A percentile compares a stretch with the other conserved stretches of the same genome.
Conservation (phyloP, 768 basidiomycete genomes). For the Cystofilobasidium macerans region DNA sequence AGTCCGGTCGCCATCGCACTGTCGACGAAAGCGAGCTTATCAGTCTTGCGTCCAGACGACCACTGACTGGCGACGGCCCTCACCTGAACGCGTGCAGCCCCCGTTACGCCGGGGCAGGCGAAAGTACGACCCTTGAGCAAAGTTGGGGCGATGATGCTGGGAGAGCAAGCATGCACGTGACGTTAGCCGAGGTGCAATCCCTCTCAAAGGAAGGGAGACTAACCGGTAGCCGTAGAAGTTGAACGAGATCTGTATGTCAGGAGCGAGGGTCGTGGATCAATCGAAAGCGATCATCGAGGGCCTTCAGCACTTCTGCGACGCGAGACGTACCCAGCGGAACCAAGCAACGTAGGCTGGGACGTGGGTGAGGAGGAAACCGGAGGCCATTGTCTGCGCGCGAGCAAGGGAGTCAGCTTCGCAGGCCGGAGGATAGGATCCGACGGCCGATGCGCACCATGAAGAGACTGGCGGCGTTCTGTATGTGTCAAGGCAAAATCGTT, state of each 20-base stretch:
- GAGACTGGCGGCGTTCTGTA: slow-evolving; percentile 15
- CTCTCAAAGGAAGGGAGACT: slow-evolving; percentile 10
- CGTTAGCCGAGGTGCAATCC: neutral
- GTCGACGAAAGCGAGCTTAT: neutral
- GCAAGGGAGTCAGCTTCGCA: too few species aligned
- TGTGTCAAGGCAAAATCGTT: neutral
- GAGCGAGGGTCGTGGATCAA: too few species aligned
- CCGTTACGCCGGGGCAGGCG: slow-evolving; percentile 34
- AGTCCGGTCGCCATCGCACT: slow-evolving; percentile 41
- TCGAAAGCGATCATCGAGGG: too few species aligned
- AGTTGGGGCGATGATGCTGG: slow-evolving; percentile 35
- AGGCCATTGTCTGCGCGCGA: slow-evolving; percentile 20
- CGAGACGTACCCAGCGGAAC: too few species aligned
- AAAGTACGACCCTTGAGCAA: slow-evolving; percentile 41
- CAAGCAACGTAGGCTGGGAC: slow-evolving; percentile 39
- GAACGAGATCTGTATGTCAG: slow-evolving; percentile 37
- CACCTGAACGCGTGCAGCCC: slow-evolving; percentile 27
- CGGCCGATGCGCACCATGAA: too few species aligned
- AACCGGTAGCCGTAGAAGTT: slow-evolving; percentile 41
- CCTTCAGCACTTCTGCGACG: too few species aligned
- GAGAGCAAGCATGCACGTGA: neutral
- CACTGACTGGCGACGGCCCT: too few species aligned
- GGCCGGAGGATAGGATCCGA: too few species aligned
- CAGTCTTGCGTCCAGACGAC: too few species aligned
- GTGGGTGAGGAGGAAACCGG: slow-evolving; percentile 27